Evolutionary conservation across 371 early-diverging fungal species (phyloP).

Genomic region (Apophysomyces elegans): DNA sequence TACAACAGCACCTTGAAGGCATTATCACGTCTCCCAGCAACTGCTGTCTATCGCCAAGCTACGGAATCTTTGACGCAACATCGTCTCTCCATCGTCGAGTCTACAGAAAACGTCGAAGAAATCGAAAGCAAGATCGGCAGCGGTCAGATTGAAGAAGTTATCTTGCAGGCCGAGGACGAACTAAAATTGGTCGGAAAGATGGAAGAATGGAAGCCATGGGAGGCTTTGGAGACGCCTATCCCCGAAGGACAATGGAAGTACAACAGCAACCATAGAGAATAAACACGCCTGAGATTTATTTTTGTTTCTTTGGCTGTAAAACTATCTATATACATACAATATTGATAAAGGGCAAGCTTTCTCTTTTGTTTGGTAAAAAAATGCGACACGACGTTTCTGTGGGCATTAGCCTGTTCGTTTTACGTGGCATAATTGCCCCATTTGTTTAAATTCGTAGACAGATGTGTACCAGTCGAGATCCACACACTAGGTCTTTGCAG

Average conservation of each 20-base stretch:
- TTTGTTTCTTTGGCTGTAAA: neutral
- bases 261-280: conserved; percentile 35
- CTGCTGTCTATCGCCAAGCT: conserved; percentile 85
- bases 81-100: conserved; percentile 76
- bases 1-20: conserved; percentile 76
- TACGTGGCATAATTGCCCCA: too few relatives aligned
- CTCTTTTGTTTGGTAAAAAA: too few relatives aligned
- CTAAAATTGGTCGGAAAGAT: conserved; percentile 78
- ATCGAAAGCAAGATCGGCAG: conserved; percentile 79
- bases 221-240: conserved; percentile 78
- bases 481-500: too few relatives aligned
- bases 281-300: conserved; percentile 16
- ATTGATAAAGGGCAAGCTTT: too few relatives aligned
- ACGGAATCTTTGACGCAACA: conserved; percentile 79
- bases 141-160: conserved; percentile 93
- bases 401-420: too few relatives aligned
- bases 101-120: conserved; percentile 67
- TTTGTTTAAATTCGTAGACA: too few relatives aligned
- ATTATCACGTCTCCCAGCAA: conserved; percentile 74
- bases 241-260: conserved; percentile 88
- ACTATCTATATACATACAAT: too few relatives aligned
- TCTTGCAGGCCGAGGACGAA: conserved; percentile 88
- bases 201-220: conserved; percentile 87
- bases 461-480: too few relatives aligned
- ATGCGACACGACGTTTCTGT: too few relatives aligned